Conservation (phyloP, 1,284 basidiomycete species). For the Peniophora sp. region DNA sequence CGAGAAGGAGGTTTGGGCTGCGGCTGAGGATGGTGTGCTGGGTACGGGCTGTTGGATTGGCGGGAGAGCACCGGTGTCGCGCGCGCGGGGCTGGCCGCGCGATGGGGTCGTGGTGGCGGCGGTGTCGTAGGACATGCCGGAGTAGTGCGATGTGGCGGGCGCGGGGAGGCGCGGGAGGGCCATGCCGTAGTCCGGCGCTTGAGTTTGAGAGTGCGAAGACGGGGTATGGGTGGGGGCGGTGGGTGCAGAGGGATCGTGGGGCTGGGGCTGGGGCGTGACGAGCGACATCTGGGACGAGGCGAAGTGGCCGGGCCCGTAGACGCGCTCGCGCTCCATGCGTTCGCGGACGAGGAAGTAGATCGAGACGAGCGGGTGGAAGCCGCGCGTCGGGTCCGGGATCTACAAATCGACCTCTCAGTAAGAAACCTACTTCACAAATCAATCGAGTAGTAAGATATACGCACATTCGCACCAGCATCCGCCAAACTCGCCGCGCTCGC, state of each 20-base stretch:
- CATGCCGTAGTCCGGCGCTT: constrained; percentile 68
- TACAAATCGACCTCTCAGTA: too few relatives aligned
- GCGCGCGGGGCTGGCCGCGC: constrained; percentile 47
- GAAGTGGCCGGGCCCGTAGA: constrained; percentile 92
- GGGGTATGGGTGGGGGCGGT: constrained; percentile 9
- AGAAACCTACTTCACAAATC: too few relatives aligned
- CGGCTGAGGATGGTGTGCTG: constrained; percentile 7
- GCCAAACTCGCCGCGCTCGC: constrained; percentile 24
- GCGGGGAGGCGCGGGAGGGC: constrained; percentile 73
- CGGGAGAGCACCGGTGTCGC: constrained; percentile 33
- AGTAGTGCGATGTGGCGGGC: constrained; percentile 73
- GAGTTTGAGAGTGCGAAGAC: constrained; percentile 8
- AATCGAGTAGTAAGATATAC: too few relatives aligned
- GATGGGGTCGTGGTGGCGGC: constrained; percentile 47
- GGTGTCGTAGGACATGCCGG: constrained; percentile 67
- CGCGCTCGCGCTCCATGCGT: constrained; percentile 88
- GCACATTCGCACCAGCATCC: too few relatives aligned
- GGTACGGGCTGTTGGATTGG: constrained; percentile 9
- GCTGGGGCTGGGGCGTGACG: constrained; percentile 16
- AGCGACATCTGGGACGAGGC: constrained; percentile 78
- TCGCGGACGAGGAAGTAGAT: constrained; percentile 96
- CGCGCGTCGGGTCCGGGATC: constrained; percentile 73
- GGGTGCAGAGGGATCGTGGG: constrained; percentile 15
- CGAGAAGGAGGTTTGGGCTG: constrained; percentile 9
- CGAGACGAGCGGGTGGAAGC: constrained; percentile 91